Evolutionary conservation across 73 alveolate species (phyloP), one percentile per base, ranked within the genome.

Genomic region (Paramecium primaurelia): DNA sequence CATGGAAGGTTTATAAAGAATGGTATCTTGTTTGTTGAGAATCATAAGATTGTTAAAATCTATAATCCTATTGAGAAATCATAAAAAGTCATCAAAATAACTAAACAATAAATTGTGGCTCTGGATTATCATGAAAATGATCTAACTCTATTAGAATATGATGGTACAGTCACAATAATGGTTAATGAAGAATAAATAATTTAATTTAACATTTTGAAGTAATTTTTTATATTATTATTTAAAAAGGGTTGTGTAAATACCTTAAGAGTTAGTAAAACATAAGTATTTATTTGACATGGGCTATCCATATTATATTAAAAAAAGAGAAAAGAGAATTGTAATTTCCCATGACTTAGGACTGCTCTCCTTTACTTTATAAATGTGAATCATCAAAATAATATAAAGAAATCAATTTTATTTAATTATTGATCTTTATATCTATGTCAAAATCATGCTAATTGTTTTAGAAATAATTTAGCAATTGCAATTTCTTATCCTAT

Each of bases 241-340:
- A 54, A 54, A 22, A 9, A 54, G 69, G 32, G 60, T 49, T 12
- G 14, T 49, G 28, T n/a, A 49, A 26, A 49, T 49, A 4, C 60
- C 60, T 54, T 54, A 54, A 18, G 69, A 54, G 32, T 54, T 54
- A 18, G 69, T 54, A 18, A 71, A 64, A 69, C 94, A 89, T 47
- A 89, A 89, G 49, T 89, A 89, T 89, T 32, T 89, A 16, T 89
- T 89, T 89, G 94, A 89, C 16, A 89, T 89, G 94, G 94, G 94
- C 0, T 89, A 89, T 71, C 94, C 94, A 34, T 89, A 89, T 32
- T 89, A 89, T 14, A 69, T 89, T 18, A 54, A 54, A 25, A 54
- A 54, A 49, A 49, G 60, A 49, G 60, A 49, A 12, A 71, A 71
- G 38, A 89, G 71, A 42, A 58, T 71, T 1, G 90, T 83, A 22